A percentile compares a stretch with the other conserved stretches of the same genome.
These are phyloP conservation scores for Penicillium malachiteum DNA, from an alignment of 495 filamentous ascomycete species.

Conservation along the genomic window DNA sequence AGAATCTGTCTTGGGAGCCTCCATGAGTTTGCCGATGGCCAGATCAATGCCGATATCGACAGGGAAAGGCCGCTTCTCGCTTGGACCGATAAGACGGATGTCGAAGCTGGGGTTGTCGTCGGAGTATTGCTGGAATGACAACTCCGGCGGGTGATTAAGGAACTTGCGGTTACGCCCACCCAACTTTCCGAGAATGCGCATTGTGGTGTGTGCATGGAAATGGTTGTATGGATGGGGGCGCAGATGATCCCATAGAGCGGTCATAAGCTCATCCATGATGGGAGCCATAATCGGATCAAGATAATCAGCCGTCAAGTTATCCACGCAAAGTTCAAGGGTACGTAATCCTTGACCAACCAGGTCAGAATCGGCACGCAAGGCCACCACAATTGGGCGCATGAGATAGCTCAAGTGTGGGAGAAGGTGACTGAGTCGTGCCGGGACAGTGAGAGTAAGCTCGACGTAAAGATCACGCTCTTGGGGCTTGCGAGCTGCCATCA, in stretches of 20 bases:
- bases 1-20: conserved; percentile 62
- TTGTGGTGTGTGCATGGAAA: conserved; percentile 94
- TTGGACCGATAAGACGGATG: conserved; percentile 82
- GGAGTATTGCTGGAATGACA: conserved; percentile 78
- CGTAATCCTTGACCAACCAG: conserved; percentile 91
- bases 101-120: conserved; percentile 87
- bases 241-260: conserved; percentile 90
- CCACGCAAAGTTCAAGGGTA: conserved; percentile 94
- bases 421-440: conserved; percentile 90
- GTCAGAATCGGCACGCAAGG: conserved; percentile 85
- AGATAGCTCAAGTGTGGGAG: conserved; percentile 95
- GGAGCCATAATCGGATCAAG: conserved; percentile 98
- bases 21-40: conserved; percentile 81
- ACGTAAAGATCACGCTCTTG: conserved; percentile 94
- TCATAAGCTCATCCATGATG: conserved; percentile 97
- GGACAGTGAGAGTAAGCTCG: conserved; percentile 93
- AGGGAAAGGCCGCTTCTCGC: conserved; percentile 83
- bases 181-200: conserved; percentile 96
- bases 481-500: conserved; percentile 84
- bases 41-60: conserved; percentile 80
- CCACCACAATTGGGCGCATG: conserved; percentile 96
- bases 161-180: conserved; percentile 95
- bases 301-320: conserved; percentile 97
- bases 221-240: conserved; percentile 91
- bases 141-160: conserved; percentile 78